Evolutionary conservation across 2,329 filamentous ascomycete species (phyloP).

Genomic region (Diaporthe sp.): DNA sequence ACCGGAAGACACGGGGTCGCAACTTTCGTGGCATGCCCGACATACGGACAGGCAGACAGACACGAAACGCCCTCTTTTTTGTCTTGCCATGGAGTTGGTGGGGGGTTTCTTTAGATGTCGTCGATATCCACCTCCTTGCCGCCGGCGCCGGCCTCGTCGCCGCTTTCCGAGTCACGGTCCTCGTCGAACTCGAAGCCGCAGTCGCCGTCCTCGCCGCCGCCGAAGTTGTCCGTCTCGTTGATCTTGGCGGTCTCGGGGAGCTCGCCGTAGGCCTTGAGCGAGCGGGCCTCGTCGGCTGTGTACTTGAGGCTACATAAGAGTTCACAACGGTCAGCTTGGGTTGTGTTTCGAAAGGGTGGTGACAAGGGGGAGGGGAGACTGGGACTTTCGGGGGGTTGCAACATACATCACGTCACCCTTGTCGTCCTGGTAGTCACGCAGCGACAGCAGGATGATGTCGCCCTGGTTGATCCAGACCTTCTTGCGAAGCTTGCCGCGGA

Average conservation of each 20-base stretch:
- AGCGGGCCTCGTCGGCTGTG: constrained; percentile 93
- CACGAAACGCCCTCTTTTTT: neutral
- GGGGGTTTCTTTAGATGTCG: constrained; percentile 78
- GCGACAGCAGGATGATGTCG: constrained; percentile 88
- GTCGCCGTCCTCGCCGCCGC: constrained; percentile 93
- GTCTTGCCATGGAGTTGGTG: neutral
- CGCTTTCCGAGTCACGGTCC: constrained; percentile 77
- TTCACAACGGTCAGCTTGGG: constrained; percentile 2
- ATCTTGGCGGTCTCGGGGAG: constrained; percentile 98
- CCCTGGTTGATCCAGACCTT: constrained; percentile 99
- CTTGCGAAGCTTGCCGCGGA: constrained; percentile 96
- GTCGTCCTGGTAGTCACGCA: constrained; percentile 89
- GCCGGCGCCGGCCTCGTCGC: constrained; percentile 67
- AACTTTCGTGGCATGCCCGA: neutral
- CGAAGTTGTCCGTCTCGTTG: constrained; percentile 98
- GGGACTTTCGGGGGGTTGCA: neutral
- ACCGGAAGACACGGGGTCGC: neutral
- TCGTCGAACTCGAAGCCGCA: constrained; percentile 99
- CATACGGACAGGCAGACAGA: neutral
- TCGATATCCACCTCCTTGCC: constrained; percentile 85
- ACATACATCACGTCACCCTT: constrained; percentile 84
- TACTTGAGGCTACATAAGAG: constrained; percentile 78
- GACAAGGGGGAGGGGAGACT: no score
- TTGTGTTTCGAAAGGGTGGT: neutral
- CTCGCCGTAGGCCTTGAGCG: constrained; percentile 96